Evolutionary conservation across 441 rosid genomes (phyloP).

Genomic region (Arabidopsis lyrata): DNA sequence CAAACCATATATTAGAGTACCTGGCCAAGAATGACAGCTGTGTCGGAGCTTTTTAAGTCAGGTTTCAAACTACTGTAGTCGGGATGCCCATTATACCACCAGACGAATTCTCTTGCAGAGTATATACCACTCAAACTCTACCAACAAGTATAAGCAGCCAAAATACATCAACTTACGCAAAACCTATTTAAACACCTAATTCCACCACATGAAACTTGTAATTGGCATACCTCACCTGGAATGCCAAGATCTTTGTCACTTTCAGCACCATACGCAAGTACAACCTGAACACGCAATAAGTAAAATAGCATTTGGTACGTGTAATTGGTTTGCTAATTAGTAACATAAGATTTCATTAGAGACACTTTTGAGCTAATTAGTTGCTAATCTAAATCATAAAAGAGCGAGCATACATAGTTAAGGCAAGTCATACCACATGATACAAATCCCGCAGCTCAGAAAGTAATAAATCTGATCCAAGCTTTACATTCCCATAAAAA

Average conservation of each 20-base stretch:
- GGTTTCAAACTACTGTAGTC: conserved; percentile 69
- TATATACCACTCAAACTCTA: conserved; percentile 73
- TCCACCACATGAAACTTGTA: conserved; percentile 3
- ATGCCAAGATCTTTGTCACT: conserved; percentile 84
- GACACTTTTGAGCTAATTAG: conserved; percentile 68
- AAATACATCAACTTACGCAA: conserved; percentile 5
- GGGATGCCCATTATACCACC: conserved; percentile 99
- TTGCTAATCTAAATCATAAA: conserved; percentile 50
- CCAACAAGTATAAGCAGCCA: conserved; percentile 26
- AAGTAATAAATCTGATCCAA: conserved; percentile 72
- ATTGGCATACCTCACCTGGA: conserved; percentile 77
- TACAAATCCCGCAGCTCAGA: conserved; percentile 82
- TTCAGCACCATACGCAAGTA: conserved; percentile 96
- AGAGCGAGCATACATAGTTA: background rate
- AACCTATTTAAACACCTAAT: conserved; percentile 7
- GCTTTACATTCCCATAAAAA: conserved; percentile 77
- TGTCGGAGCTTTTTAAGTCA: conserved; percentile 73
- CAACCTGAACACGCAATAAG: conserved; percentile 61
- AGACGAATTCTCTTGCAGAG: conserved; percentile 95
- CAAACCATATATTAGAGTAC: conserved; percentile 45
- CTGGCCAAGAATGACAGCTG: conserved; percentile 88
- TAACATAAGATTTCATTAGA: too few species aligned
- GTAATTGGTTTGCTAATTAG: background rate
- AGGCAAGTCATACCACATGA: conserved; percentile 57
- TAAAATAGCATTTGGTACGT: background rate